These are phyloP conservation scores for Calcarisporium arbuscula DNA, from an alignment of 2,329 filamentous ascomycete species.

Conservation along the genomic window DNA sequence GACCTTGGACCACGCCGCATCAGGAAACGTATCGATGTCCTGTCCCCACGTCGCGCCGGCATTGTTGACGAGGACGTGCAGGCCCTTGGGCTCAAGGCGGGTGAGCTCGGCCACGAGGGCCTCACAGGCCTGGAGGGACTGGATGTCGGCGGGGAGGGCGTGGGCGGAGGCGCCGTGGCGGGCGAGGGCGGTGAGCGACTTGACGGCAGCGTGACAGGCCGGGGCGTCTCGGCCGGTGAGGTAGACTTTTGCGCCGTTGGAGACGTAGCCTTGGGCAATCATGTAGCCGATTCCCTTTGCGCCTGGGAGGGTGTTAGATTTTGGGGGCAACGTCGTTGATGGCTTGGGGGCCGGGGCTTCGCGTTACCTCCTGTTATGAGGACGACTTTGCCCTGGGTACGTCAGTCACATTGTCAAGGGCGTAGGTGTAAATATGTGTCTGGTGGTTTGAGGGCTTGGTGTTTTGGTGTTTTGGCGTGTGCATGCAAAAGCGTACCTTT, in stretches of 20 bases:
- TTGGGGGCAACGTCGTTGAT: no score
- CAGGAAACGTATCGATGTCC: constrained; percentile 52
- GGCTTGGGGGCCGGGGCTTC: no score
- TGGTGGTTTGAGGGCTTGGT: no score
- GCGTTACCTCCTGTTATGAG: constrained; percentile 49
- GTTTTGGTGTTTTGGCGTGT: no score
- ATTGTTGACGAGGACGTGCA: constrained; percentile 63
- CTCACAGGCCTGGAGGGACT: constrained; percentile 50
- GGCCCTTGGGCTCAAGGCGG: constrained; percentile 37
- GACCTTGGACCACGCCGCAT: constrained; percentile 50
- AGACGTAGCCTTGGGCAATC: constrained; percentile 61
- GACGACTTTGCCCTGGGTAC: constrained; percentile 46
- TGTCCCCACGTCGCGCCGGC: constrained; percentile 60
- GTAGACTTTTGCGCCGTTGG: constrained; percentile 59
- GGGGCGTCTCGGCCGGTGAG: constrained; percentile 57
- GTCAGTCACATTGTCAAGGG: no score
- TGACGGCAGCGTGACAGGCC: constrained; percentile 49
- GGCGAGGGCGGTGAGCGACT: constrained; percentile 48
- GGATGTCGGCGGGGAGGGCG: constrained; percentile 58
- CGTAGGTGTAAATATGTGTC: no score
- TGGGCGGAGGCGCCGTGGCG: constrained; percentile 39
- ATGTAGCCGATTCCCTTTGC: constrained; percentile 60
- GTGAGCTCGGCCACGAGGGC: constrained; percentile 45
- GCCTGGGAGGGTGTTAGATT: constrained; percentile 24
- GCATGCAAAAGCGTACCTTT: no score